Conservation (phyloP, 164 flowering plant genomes). For the Warburgia ugandensis region DNA sequence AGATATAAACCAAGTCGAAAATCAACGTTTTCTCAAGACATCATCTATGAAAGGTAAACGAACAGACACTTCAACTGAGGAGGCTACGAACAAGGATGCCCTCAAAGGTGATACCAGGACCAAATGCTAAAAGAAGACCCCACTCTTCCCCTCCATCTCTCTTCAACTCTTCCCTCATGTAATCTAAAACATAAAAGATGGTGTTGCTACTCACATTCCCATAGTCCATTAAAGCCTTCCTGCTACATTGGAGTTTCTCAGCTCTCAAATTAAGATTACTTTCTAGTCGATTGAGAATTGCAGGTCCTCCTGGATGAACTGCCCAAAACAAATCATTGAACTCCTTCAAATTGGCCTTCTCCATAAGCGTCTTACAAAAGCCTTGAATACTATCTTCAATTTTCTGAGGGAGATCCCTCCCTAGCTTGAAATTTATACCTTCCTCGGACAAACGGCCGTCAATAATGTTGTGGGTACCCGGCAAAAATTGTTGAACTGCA, state of each 20-base stretch:
- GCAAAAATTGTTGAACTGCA: constrained; percentile 56
- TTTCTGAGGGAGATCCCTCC: constrained; percentile 59
- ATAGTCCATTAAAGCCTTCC: constrained; percentile 60
- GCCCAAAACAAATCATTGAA: constrained; percentile 67
- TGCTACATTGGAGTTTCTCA: constrained; percentile 47
- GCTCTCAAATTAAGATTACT: constrained; percentile 23
- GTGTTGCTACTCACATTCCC: constrained; percentile 71
- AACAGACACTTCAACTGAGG: too few species aligned
- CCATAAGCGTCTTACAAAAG: constrained; percentile 52
- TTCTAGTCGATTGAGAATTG: constrained; percentile 52
- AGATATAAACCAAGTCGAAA: too few species aligned
- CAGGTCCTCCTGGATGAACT: constrained; percentile 76
- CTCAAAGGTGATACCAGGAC: constrained; percentile 73
- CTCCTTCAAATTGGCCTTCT: constrained; percentile 20
- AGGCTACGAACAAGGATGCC: constrained; percentile 62
- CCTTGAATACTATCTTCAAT: constrained; percentile 59
- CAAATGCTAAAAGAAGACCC: constrained; percentile 64
- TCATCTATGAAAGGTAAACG: too few species aligned
- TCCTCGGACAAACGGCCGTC: constrained; percentile 52
- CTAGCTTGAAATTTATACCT: constrained; percentile 61
- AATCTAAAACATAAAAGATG: constrained; percentile 52
- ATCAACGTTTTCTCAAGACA: too few species aligned
- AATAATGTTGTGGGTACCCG: constrained; percentile 47
- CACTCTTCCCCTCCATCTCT: constrained; percentile 42
- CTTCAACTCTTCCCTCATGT: constrained; percentile 50